Evolutionary conservation across 768 basidiomycete species (phyloP), one percentile per base, ranked within the genome.

Genomic region (Tricholomella constricta): DNA sequence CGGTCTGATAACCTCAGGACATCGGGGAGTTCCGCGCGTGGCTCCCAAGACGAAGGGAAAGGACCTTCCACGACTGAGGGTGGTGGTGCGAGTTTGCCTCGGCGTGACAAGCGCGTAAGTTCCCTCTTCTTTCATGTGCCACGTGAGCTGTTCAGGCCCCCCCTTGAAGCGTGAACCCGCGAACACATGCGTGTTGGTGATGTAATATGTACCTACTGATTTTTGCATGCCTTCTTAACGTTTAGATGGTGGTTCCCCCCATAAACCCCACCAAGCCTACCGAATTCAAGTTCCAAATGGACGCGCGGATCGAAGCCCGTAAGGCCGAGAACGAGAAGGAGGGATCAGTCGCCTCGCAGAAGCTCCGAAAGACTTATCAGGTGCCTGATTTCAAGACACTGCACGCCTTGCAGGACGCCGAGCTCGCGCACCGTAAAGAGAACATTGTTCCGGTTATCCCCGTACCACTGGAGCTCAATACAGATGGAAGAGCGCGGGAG

Each of bases 401-500:
- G 14, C 85, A 85, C 57, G 78, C 81, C 29, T 72, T 78, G 32
- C 75, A 79, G 41, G 75, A 74, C 45, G 75, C 73, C 11, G 64
- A 67, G 48, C 55, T 76, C 1, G 70, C 72, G 11, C 72, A 71
- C 37, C 76, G 77, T 29, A 80, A 77, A 58, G 78, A 76, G 56
- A 76, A 78, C 26, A 61, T 79, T 17, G 72, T 71, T 44, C 81
- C 81, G 22, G 73, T 75, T 2, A 62, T 82, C 4, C 83, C 83
- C 10, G 62, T 69, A 10, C 69, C 79, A 9, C 71, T 81, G 35
- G 61, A 69, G 48, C 73, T 88, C 54, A 72, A 65, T 51, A 88
- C 86, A 6, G 81, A 83, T 31, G 67, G 65, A 14, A 78, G 89
- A 31, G 78, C 81, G 54, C 76, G 73, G 59, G 85, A 88, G 63